A percentile compares a stretch with the other conserved stretches of the same genome.
These are phyloP conservation scores for Lachnellula hyalina DNA, from an alignment of 2,329 filamentous ascomycete species.

Conservation along the genomic window DNA sequence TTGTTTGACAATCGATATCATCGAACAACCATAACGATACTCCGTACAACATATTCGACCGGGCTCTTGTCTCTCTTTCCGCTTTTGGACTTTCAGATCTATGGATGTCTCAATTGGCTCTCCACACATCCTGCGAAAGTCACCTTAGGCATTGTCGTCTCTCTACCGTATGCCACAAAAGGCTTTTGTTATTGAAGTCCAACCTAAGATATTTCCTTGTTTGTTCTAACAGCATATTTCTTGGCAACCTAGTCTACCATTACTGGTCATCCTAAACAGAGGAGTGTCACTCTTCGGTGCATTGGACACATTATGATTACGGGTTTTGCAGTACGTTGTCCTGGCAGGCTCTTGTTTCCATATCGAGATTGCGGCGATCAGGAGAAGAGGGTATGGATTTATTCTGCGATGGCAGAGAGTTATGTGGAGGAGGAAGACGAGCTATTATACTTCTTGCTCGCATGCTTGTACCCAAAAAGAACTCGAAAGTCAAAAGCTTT, in stretches of 20 bases:
- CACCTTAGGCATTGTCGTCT: conserved; percentile 27
- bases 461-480: conserved; percentile 20
- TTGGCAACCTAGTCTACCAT: conserved; percentile 34
- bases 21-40: conserved; percentile 26
- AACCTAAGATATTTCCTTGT: conserved; percentile 29
- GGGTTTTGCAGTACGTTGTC: conserved; percentile 43
- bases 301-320: conserved; percentile 60
- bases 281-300: conserved; percentile 45
- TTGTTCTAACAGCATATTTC: conserved; percentile 32
- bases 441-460: conserved; percentile 25
- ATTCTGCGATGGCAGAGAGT: conserved; percentile 20
- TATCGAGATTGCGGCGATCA: conserved; percentile 15
- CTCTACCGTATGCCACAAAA: conserved; percentile 17
- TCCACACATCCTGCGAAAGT: conserved; percentile 27
- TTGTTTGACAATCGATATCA: conserved; percentile 28
- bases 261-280: conserved; percentile 53
- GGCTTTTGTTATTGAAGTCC: conserved; percentile 17
- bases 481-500: conserved; percentile 24
- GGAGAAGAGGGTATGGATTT: conserved; percentile 17
- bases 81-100: conserved; percentile 32
- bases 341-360: conserved; percentile 19
- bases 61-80: conserved; percentile 25
- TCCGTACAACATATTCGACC: conserved; percentile 27
- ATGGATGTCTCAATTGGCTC: conserved; percentile 31
- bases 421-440: conserved; percentile 20